Conservation (phyloP, 1,139 yeast genomes). For the Scheffersomyces lignicola region DNA sequence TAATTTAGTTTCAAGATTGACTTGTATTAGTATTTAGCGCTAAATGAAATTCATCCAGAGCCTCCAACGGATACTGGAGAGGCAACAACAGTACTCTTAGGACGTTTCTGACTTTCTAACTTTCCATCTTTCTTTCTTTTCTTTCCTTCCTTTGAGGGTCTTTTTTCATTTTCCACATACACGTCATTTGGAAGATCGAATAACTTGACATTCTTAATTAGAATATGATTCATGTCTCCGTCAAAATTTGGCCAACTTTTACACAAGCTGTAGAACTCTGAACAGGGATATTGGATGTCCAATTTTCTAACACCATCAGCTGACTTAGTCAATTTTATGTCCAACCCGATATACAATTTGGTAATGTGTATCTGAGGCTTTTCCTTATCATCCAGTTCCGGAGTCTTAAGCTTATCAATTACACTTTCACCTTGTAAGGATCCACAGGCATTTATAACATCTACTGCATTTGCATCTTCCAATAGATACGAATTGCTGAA, state of each 20-base stretch:
- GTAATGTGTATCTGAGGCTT: slow-evolving; percentile 56
- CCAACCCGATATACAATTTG: slow-evolving; percentile 78
- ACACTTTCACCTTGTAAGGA: slow-evolving; percentile 40
- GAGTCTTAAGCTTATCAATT: slow-evolving; percentile 5
- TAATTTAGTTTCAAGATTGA: no score
- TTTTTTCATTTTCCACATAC: slow-evolving; percentile 68
- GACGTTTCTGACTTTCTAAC: not conserved
- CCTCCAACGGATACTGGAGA: no score
- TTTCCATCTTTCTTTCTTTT: not conserved
- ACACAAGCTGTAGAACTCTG: slow-evolving; percentile 81
- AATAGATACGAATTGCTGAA: slow-evolving; percentile 60
- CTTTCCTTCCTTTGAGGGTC: no score
- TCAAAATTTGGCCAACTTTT: slow-evolving; percentile 70
- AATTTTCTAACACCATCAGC: slow-evolving; percentile 55
- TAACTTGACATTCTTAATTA: slow-evolving; percentile 75
- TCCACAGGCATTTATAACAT: slow-evolving; percentile 57
- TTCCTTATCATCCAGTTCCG: slow-evolving; percentile 13
- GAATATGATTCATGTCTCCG: slow-evolving; percentile 57
- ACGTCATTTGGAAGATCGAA: slow-evolving; percentile 85
- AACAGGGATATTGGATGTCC: slow-evolving; percentile 89
- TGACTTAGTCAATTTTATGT: slow-evolving; percentile 62
- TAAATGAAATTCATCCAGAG: no score
- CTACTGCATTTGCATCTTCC: slow-evolving; percentile 39
- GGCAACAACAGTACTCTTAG: not conserved
- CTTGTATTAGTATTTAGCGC: no score